Evolutionary conservation across 2,329 filamentous ascomycete species (phyloP), one percentile per base, ranked within the genome.

Genomic region (Pseudogymnoascus sp.): DNA sequence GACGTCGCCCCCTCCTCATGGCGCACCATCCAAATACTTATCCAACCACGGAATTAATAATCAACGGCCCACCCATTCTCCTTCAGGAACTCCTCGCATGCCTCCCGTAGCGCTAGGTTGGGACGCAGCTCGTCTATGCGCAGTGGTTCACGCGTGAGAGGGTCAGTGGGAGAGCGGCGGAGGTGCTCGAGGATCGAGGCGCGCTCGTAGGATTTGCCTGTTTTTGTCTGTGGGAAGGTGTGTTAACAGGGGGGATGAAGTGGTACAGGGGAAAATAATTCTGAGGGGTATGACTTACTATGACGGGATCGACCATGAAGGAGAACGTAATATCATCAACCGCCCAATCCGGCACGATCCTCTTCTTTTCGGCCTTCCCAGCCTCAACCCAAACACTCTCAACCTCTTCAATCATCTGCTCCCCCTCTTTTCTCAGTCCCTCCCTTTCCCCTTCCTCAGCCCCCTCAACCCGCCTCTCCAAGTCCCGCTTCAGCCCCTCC

Each of bases 61-160:
- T 97, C 93, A 40, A 90, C 92, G 0, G 92, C 91, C 90, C 95
- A 96, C 9, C 91, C 93, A 70, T 96, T 97, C 68, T 90, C 80
- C 29, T 89, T 83, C 64, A 97, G 78, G 70, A 96, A 97, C 68
- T 95, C 90, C 53, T 90, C 86, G 72, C 91, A 96, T 0, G 91
- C 93, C 62, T 90, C 83, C 73, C 88, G 91, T 64, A 97, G 79
- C 0, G 83, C 88, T 50, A 96, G 80, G 73, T 97, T 97, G 0
- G 91, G 88, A 44, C 92, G 81, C 62, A 97, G 75, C 50, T 97
- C 91, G 1, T 80, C 77, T 0, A 85, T 79, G 0, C 76, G 77
- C 59, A 97, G 80, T 0, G 88, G 85, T 66, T 92, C 88, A 44
- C 93, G 82, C 0, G 93, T 97, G 37, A 97, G 75, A 0, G 95